These are phyloP conservation scores for Globisporangium cylindrosporum DNA, from an alignment of 352 stramenopile species.

Conservation along the genomic window DNA sequence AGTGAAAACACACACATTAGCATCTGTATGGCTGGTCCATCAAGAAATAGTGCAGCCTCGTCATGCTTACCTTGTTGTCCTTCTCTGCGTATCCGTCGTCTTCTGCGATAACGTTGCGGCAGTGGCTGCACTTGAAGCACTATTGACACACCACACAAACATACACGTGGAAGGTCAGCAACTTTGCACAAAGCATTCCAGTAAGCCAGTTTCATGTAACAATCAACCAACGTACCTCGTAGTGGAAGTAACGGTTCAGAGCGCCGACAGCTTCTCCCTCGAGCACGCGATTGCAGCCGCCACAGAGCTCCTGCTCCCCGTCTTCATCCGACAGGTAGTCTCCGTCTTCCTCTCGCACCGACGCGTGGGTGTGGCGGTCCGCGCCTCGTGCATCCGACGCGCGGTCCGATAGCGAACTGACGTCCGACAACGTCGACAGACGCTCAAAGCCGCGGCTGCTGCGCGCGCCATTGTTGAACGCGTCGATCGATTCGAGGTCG, in stretches of 20 bases:
- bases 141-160: constrained; percentile 15
- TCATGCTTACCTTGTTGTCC: constrained; percentile 50
- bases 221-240: constrained; percentile 38
- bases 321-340: constrained; percentile 59
- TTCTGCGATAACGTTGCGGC: constrained; percentile 62
- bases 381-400: constrained; percentile 17
- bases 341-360: constrained; percentile 32
- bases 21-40: background rate
- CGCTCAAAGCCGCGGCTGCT: constrained; percentile 25
- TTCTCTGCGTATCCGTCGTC: constrained; percentile 84
- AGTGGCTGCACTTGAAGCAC: constrained; percentile 85
- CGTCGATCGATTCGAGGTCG: constrained; percentile 61
- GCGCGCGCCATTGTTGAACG: constrained; percentile 29
- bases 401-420: constrained; percentile 53
- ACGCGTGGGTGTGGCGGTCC: constrained; percentile 10
- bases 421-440: constrained; percentile 49
- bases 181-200: background rate
- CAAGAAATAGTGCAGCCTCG: background rate
- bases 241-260: constrained; percentile 81
- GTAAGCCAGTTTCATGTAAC: background rate
- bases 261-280: constrained; percentile 80
- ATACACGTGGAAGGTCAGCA: background rate
- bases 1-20: background rate
- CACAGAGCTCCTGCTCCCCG: constrained; percentile 70
- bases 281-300: constrained; percentile 61